Conservation (phyloP, 1,284 basidiomycete species). For the Agroathelia rolfsii region DNA sequence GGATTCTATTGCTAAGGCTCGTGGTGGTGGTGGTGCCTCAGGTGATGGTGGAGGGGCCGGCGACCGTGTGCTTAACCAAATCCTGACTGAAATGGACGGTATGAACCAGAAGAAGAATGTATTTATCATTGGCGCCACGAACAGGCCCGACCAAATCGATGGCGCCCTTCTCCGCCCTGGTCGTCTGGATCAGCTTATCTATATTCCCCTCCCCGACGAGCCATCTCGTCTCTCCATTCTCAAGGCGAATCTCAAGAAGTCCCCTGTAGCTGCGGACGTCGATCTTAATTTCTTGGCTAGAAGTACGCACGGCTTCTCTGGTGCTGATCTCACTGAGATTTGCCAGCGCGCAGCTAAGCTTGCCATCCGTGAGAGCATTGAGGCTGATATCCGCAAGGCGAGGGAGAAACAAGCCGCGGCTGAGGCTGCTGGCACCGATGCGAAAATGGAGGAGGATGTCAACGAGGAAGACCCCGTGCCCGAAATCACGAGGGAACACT, state of each 20-base stretch:
- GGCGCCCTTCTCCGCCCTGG: slow-evolving; percentile 94
- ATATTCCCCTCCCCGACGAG: slow-evolving; percentile 93
- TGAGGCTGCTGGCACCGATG: slow-evolving; percentile 57
- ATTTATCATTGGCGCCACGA: slow-evolving; percentile 97
- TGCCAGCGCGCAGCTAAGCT: slow-evolving; percentile 97
- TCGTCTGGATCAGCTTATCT: slow-evolving; percentile 93
- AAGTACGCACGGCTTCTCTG: slow-evolving; percentile 96
- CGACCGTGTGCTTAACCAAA: slow-evolving; percentile 96
- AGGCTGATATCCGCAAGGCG: slow-evolving; percentile 77
- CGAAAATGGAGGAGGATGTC: slow-evolving; percentile 67
- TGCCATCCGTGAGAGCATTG: slow-evolving; percentile 91
- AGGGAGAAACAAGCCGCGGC: slow-evolving; percentile 80
- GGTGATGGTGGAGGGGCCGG: slow-evolving; percentile 93
- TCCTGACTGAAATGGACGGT: slow-evolving; percentile 99
- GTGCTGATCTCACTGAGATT: slow-evolving; percentile 98
- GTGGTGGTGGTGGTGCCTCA: slow-evolving; percentile 65
- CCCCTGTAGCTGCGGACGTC: slow-evolving; percentile 80
- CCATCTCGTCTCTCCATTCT: slow-evolving; percentile 87
- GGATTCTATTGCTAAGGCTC: slow-evolving; percentile 96
- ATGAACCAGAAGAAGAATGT: slow-evolving; percentile 99
- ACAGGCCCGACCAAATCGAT: slow-evolving; percentile 99
- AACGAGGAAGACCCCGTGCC: slow-evolving; percentile 94
- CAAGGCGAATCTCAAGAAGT: slow-evolving; percentile 86
- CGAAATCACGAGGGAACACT: slow-evolving; percentile 88
- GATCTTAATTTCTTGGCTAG: slow-evolving; percentile 85